These are phyloP conservation scores for Rutidosis leptorrhynchoides DNA, from an alignment of 129 eudicot species.

Conservation along the genomic window DNA sequence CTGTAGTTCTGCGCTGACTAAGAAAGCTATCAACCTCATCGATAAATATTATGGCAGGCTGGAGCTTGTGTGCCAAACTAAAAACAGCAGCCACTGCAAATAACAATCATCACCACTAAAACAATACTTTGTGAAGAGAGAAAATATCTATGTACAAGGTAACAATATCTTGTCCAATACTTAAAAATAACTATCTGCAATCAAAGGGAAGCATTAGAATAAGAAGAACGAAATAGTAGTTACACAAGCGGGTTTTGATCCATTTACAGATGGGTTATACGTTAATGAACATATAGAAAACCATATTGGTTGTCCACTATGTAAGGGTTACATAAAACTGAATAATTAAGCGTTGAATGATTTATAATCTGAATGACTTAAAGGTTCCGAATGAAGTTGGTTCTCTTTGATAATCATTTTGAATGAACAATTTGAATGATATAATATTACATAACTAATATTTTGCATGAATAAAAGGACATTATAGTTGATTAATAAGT, in stretches of 20 bases:
- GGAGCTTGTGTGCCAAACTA: conserved; percentile 84
- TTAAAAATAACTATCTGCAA: background rate
- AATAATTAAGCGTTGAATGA: too few species aligned
- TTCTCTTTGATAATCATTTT: too few species aligned
- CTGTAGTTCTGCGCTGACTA: conserved; percentile 76
- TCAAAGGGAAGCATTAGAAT: too few species aligned
- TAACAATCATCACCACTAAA: conserved; percentile 12
- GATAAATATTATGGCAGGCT: conserved; percentile 90
- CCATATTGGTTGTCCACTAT: background rate
- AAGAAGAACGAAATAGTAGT: background rate
- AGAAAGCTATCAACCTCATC: conserved; percentile 96
- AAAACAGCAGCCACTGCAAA: conserved; percentile 88
- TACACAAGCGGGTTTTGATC: background rate
- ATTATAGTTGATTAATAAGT: too few species aligned
- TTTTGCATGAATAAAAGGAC: too few species aligned
- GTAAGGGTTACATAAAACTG: background rate
- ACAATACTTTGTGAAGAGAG: background rate
- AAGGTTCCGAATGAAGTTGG: too few species aligned
- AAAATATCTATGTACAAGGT: background rate
- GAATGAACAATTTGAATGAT: too few species aligned
- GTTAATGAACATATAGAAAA: background rate
- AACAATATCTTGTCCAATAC: conserved; percentile 14
- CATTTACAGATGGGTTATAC: background rate
- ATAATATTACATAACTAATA: too few species aligned
- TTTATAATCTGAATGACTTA: too few species aligned